Conservation (phyloP, 176 grass and related monocot species). For the Hordeum vulgare region MorexV3_pseudomolecules_assembly NC_058520.1:553286278-553286777, state of each 20-base stretch:
- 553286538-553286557: constrained; percentile 36
- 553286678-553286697: constrained; percentile 57
- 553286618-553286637: background rate
- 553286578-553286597: background rate
- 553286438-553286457: constrained; percentile 15
- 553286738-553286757: constrained; percentile 12
- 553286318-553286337: background rate
- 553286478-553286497: constrained; percentile 70
- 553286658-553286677: constrained; percentile 44
- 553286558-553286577: background rate
- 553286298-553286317: background rate
- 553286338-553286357: background rate
- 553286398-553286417: constrained; percentile 23
- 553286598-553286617: background rate
- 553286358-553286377: background rate
- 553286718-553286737: constrained; percentile 28
- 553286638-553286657: constrained; percentile 24
- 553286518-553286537: constrained; percentile 48
- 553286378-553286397: background rate
- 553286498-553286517: constrained; percentile 70
- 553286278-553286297: background rate
- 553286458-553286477: constrained; percentile 60
- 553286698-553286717: constrained; percentile 33
- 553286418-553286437: constrained; percentile 11
- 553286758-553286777: constrained; percentile 1